These are phyloP conservation scores for Populus hybrid DNA, from an alignment of 441 rosid species.

Conservation along the genomic window DNA sequence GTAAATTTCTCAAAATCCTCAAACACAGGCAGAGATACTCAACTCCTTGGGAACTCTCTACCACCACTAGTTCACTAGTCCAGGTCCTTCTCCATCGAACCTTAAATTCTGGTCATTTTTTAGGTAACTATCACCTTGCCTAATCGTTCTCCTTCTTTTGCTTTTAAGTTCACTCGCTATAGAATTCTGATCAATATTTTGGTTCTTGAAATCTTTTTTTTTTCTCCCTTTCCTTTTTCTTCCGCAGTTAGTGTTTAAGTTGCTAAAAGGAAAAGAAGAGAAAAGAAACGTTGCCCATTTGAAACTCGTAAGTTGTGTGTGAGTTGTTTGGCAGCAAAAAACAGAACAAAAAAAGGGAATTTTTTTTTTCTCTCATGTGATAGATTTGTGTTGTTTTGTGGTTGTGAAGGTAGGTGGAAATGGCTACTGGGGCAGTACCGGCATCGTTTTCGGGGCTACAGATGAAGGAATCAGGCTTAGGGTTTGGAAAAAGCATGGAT, in stretches of 20 bases:
- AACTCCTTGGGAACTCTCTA: neutral
- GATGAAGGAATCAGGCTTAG: slow-evolving; percentile 47
- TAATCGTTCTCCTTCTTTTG: neutral
- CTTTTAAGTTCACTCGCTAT: neutral
- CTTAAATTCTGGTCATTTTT: neutral
- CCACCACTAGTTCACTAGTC: neutral
- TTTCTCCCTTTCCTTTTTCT: neutral
- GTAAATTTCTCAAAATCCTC: neutral
- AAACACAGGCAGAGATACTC: neutral
- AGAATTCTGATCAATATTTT: neutral
- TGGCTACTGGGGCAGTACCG: slow-evolving; percentile 82
- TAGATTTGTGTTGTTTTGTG: slow-evolving; percentile 8
- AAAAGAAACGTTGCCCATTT: neutral
- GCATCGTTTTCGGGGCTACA: slow-evolving; percentile 66
- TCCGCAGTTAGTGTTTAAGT: neutral
- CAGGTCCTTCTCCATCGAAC: neutral
- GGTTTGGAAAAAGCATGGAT: slow-evolving; percentile 40
- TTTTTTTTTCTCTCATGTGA: neutral
- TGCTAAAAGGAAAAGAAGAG: too few species aligned
- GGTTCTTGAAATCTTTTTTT: neutral
- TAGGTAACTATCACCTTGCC: neutral
- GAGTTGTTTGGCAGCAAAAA: neutral
- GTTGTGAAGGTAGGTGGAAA: slow-evolving; percentile 28
- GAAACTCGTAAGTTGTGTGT: neutral
- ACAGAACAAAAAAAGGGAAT: too few species aligned